A percentile compares a stretch with the other conserved stretches of the same genome.
Conservation (phyloP, 2,329 filamentous ascomycete genomes). For the Apiospora aurea region DNA sequence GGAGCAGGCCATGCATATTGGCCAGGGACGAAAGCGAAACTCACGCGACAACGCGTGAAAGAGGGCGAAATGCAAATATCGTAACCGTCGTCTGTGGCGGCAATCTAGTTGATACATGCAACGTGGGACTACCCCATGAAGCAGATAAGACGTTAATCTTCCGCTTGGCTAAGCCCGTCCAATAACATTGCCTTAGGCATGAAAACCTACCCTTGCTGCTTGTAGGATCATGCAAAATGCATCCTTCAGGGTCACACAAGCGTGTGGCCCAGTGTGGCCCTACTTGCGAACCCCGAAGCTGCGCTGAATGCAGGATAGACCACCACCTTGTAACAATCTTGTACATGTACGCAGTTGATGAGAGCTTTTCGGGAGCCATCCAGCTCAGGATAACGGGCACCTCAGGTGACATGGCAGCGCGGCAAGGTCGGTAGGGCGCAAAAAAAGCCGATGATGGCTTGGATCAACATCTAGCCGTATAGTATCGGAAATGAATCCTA, state of each 20-base stretch:
- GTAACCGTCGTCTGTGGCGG: conserved; percentile 8
- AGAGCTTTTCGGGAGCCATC: neutral
- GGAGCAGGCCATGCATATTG: neutral
- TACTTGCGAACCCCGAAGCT: neutral
- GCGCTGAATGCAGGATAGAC: too few relatives aligned
- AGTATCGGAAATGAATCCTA: neutral
- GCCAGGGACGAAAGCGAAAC: neutral
- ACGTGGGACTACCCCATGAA: conserved; percentile 3
- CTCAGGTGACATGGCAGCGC: neutral
- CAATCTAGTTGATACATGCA: conserved; percentile 3
- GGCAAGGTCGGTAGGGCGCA: neutral
- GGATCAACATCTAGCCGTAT: neutral
- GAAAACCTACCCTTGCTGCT: neutral
- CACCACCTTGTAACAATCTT: neutral
- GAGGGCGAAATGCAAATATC: neutral
- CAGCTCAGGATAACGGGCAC: neutral
- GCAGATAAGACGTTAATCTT: neutral
- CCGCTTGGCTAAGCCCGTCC: neutral
- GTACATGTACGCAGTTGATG: neutral
- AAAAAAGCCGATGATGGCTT: neutral
- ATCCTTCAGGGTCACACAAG: conserved; percentile 1
- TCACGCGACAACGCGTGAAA: neutral
- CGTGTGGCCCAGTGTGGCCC: neutral
- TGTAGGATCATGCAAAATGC: conserved; percentile 9
- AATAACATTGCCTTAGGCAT: conserved; percentile 8